These are phyloP conservation scores for Naganishia albida DNA, from an alignment of 1,284 basidiomycete species.

Conservation along the genomic window DNA sequence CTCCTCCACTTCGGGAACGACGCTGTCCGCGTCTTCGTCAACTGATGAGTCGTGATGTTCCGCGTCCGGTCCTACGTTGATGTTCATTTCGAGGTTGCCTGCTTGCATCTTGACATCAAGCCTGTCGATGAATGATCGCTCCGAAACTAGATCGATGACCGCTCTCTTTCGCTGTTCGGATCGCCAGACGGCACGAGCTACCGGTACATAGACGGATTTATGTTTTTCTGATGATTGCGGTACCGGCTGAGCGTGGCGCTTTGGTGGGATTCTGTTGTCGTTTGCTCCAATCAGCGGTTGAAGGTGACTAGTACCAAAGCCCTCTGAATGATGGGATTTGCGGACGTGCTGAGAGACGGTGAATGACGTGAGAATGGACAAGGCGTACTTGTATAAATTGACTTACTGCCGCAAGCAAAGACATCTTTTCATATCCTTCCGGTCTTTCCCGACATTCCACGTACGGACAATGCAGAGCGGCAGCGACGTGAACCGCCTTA, in stretches of 20 bases:
- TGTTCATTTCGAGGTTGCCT: conserved; percentile 22
- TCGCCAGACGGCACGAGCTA: conserved; percentile 9
- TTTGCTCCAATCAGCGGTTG: conserved; percentile 19
- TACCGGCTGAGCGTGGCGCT: conserved; percentile 3
- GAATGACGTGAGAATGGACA: background rate
- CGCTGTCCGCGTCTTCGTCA: conserved; percentile 1
- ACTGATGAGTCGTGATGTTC: background rate
- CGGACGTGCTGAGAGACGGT: conserved; percentile 7
- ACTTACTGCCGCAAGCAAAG: conserved; percentile 2
- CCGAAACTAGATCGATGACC: conserved; percentile 17
- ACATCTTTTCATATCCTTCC: conserved; percentile 20
- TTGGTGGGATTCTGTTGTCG: conserved; percentile 16
- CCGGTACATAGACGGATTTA: conserved; percentile 13
- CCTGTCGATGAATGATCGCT: conserved; percentile 15
- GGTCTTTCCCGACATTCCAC: conserved; percentile 1
- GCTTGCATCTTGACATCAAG: conserved; percentile 28
- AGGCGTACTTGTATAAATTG: background rate
- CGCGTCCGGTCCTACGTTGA: background rate
- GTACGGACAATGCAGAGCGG: conserved; percentile 12
- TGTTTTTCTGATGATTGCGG: background rate
- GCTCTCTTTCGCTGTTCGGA: conserved; percentile 17
- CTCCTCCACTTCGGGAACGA: conserved; percentile 11
- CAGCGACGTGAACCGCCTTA: conserved; percentile 12
- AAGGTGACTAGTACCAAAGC: background rate
- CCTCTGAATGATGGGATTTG: conserved; percentile 4